Conservation (phyloP, 805 yeast species). For the Lipomyces oligophaga region DNA sequence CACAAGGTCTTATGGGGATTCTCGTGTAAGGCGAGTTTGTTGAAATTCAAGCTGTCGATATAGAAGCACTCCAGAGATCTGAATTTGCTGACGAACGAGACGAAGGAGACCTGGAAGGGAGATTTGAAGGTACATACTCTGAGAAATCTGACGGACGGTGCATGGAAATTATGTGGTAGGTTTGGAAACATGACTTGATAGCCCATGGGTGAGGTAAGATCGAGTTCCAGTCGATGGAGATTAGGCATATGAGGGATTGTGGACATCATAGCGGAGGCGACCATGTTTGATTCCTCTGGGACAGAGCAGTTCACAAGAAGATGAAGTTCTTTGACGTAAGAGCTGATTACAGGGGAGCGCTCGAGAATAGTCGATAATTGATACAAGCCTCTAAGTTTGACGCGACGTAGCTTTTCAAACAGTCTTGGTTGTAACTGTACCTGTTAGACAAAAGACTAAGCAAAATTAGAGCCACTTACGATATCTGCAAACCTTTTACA, state of each 20-base stretch:
- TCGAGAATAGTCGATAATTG: slow-evolving; percentile 10
- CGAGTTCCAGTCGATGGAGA: slow-evolving; percentile 7
- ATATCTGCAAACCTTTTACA: slow-evolving; percentile 14
- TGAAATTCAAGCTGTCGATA: slow-evolving; percentile 8
- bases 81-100: slow-evolving; percentile 16
- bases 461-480: slow-evolving; percentile 3
- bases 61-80: slow-evolving; percentile 9
- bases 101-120: slow-evolving; percentile 17
- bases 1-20: slow-evolving; percentile 4
- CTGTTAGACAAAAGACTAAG: not conserved
- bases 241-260: slow-evolving; percentile 14
- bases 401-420: slow-evolving; percentile 13
- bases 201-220: slow-evolving; percentile 23
- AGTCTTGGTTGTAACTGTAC: slow-evolving; percentile 22
- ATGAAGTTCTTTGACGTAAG: slow-evolving; percentile 2
- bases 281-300: slow-evolving; percentile 28
- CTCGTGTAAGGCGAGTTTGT: slow-evolving; percentile 3
- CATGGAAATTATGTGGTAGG: slow-evolving; percentile 8
- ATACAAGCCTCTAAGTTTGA: slow-evolving; percentile 13
- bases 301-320: slow-evolving; percentile 22
- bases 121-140: slow-evolving; percentile 9
- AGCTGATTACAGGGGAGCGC: slow-evolving; percentile 5
- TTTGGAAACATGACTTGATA: slow-evolving; percentile 22
- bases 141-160: slow-evolving; percentile 16
- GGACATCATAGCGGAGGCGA: slow-evolving; percentile 15